Base-by-base conservation (phyloP, 495 filamentous ascomycete species). In the Mycothermus thermophilus region DNA sequence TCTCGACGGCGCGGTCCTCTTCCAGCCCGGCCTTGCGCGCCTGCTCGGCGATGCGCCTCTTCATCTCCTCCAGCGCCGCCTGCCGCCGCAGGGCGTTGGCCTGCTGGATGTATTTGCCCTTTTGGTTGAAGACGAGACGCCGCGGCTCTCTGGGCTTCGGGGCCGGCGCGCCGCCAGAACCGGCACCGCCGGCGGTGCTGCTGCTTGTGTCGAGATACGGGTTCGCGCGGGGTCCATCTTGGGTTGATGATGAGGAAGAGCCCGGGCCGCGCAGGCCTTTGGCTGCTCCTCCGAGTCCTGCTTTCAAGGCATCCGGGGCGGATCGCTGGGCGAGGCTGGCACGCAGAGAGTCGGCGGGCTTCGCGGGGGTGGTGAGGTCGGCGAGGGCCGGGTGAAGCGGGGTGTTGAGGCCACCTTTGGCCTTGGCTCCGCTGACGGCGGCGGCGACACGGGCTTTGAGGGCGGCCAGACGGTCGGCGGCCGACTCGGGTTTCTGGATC, bases 41-140 rank as follows among this genome's bases (percentile, higher is more conserved):
- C 42, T 77, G 72, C 39, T 80, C 82, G 0, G 85, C 86, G 48
- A 99, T 93, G 29, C 81, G 70, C 64, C 77, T 83, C 56, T 95
- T 95, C 79, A 96, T 86, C 24, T 74, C 79, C 64, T 96, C 90
- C 27, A 99, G 64, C 46, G 80, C 79, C 17, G 79, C 83, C 58
- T 93, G 83, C 41, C 83, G 69, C 28, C 90, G 74, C 14, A 94
- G 63, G 41, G 84, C 85, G 52, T 80, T 84, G 2, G 81, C 92
- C 54, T 95, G 88, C 41, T 80, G 75, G 34, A 95, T 92, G 48
- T 92, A 96, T 69, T 95, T 95, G 32, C 90, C 90, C 54, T 93
- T 93, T 47, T 87, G 77, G 58, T 95, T 93, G 67, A 97, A 96
- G 8, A 83, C 55, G 13, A 97, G 70, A 44, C 83, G 74, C 27